Percentiles rank a stretch among this genome's conserved stretches.
These are phyloP conservation scores for Blastocystis sp. DNA, from an alignment of 352 stramenopile genomes.

Conservation along the genomic window DNA sequence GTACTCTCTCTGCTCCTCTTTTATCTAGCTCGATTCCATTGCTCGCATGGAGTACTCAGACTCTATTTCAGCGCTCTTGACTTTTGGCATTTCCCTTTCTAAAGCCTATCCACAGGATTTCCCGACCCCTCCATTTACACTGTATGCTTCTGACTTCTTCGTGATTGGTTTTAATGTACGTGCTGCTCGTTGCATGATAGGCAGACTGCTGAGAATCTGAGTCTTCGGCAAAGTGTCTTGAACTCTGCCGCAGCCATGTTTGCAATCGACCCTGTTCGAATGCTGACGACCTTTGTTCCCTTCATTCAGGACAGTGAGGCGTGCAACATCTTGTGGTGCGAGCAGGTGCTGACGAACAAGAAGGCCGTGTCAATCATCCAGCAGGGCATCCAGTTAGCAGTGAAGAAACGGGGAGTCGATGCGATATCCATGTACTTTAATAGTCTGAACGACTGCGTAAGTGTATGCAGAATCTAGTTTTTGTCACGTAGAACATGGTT, in stretches of 20 bases:
- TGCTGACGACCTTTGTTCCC: neutral
- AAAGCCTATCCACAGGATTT: neutral
- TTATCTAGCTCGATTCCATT: conserved; percentile 4
- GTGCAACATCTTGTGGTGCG: neutral
- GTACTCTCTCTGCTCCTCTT: neutral
- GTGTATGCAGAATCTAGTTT: neutral
- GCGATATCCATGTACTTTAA: neutral
- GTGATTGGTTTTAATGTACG: conserved; percentile 1
- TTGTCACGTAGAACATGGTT: neutral
- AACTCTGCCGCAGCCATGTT: neutral
- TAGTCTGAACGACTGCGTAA: conserved; percentile 38
- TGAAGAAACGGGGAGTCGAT: neutral
- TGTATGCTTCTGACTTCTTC: conserved; percentile 28
- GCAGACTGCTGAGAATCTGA: conserved; percentile 22
- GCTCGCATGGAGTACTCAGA: conserved; percentile 20
- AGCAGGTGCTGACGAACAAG: neutral
- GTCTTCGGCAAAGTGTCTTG: neutral
- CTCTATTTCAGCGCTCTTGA: neutral
- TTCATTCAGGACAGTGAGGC: neutral
- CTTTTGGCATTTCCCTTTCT: neutral
- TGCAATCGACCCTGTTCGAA: conserved; percentile 10
- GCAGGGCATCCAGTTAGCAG: neutral
- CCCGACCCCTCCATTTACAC: neutral
- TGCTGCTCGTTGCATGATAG: neutral
- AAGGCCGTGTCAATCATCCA: neutral